Evolutionary conservation across 495 filamentous ascomycete genomes (phyloP), one percentile per base, ranked within the genome.

Genomic region (Penicillium chermesinum): DNA sequence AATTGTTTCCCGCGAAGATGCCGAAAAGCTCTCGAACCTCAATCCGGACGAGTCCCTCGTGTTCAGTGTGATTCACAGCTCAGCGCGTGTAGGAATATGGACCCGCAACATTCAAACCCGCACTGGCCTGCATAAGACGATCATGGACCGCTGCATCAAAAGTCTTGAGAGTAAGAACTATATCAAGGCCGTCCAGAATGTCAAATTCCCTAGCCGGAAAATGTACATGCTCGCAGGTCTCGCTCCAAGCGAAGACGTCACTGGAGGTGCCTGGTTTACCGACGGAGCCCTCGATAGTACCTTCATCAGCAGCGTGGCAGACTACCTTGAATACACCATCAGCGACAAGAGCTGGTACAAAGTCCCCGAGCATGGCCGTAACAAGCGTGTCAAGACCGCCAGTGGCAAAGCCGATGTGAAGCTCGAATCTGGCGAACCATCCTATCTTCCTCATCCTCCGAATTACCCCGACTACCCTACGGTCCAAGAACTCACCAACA

Each of bases 201-300:
- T 80, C 64, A 81, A 80, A 52, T 70, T 67, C 50, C 78, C 81
- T 40, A 75, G 64, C 42, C 76, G 80, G 41, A 84, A 82, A 62
- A 82, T 79, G 58, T 86, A 83, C 69, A 83, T 86, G 73, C 66
- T 85, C 39, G 67, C 70, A 41, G 75, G 77, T 45, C 70, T 95
- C 18, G 75, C 78, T 12, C 91, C 94, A 2, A 85, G 83, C 32
- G 90, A 95, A 30, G 85, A 93, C 38, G 83, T 91, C 15, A 94
- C 89, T 0, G 94, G 93, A 34, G 93, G 94, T 4, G 84, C 88
- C 14, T 98, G 91, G 87, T 96, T 89, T 57, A 90, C 86, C 16
- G 87, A 95, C 41, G 86, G 85, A 7, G 85, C 86, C 33, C 77
- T 96, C 2, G 93, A 98, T 62, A 80, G 84, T 32, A 84, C 85